phyloP scores from a whole-genome alignment of 257 asterid genomes.

The Forsythia suspensa region DNA sequence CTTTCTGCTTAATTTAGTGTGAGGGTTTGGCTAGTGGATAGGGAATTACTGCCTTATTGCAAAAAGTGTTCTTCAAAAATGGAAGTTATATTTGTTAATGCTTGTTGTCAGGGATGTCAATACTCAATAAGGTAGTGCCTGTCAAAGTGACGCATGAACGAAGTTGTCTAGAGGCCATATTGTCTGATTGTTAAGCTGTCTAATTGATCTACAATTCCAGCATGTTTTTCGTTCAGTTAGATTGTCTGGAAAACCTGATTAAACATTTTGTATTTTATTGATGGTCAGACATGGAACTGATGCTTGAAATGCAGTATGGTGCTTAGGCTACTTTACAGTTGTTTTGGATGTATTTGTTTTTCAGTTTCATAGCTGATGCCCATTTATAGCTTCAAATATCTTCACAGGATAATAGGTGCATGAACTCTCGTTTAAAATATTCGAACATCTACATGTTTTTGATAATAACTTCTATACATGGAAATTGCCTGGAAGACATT shows the following conservation, averaged over 20 bases:
- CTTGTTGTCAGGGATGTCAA: neutral
- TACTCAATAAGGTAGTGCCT: neutral
- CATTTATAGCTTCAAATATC: neutral
- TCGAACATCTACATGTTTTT: neutral
- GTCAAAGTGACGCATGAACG: neutral
- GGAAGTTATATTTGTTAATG: neutral
- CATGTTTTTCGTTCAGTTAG: neutral
- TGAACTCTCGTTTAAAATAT: neutral
- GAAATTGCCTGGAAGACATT: neutral
- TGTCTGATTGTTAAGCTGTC: neutral
- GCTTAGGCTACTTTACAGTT: neutral
- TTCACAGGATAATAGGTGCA: neutral
- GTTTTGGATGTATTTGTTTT: neutral
- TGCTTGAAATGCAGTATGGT: neutral
- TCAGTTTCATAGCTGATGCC: neutral
- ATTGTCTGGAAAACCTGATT: neutral
- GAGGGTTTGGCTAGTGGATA: neutral
- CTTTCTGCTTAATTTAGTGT: constrained; percentile 13
- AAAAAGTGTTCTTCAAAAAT: neutral
- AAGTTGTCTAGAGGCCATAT: neutral
- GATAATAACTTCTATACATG: neutral
- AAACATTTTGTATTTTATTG: too few relatives aligned
- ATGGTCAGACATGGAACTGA: neutral
- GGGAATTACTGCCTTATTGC: neutral
- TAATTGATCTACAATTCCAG: neutral